Conservation (phyloP, 75 land plant genomes). For the Sequoia sempervirens region DNA sequence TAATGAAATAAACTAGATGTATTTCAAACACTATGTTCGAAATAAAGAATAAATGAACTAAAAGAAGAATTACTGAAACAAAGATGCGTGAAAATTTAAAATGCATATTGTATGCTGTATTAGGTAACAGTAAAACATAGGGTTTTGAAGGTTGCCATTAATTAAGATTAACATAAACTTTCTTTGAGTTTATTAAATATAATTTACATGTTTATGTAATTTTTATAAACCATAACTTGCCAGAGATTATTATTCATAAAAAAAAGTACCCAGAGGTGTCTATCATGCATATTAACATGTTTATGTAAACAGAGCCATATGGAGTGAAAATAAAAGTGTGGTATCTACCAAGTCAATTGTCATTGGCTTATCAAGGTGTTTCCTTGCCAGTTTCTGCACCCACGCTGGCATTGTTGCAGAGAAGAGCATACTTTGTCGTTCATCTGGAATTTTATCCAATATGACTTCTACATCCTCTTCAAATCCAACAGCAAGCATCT, state of each 20-base stretch:
- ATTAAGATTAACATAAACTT: neutral
- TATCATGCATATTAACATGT: neutral
- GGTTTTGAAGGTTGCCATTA: neutral
- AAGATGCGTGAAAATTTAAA: neutral
- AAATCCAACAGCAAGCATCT: conserved; percentile 98
- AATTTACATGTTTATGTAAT: neutral
- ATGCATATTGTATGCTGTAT: neutral
- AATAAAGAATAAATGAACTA: neutral
- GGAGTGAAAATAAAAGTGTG: neutral
- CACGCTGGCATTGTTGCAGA: conserved; percentile 98
- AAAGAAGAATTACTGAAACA: neutral
- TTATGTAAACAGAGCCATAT: neutral
- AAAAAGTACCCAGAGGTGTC: neutral
- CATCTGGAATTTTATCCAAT: conserved; percentile 63
- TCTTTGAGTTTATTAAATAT: neutral
- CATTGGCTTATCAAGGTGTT: conserved; percentile 76
- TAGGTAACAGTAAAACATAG: neutral
- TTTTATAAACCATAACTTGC: neutral
- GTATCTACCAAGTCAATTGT: conserved; percentile 85
- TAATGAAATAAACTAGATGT: neutral
- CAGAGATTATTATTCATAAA: neutral
- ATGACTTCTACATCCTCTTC: conserved; percentile 92
- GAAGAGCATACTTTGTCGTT: conserved; percentile 95
- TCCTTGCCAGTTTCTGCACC: conserved; percentile 87
- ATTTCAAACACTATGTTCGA: neutral